A percentile compares a stretch with the other conserved stretches of the same genome.
These are phyloP conservation scores for Talaromyces sp. DNA, from an alignment of 2,329 filamentous ascomycete species.

Conservation along the genomic window DNA sequence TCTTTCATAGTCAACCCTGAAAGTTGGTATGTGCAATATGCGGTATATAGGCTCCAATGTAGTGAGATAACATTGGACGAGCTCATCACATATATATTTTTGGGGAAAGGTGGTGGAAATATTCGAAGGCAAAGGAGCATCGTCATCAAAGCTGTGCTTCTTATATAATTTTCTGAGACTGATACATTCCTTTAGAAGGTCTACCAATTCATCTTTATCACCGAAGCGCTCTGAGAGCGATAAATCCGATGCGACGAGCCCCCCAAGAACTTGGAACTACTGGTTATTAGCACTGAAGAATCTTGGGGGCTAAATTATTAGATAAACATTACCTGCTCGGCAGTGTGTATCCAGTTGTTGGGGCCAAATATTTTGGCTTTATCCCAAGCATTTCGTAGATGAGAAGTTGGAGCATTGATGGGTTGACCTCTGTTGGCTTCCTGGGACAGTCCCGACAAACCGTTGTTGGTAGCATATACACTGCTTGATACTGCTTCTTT, in stretches of 20 bases:
- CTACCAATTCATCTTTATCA: not conserved
- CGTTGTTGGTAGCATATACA: not conserved
- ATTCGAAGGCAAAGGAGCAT: conserved; percentile 12
- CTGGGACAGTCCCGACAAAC: not conserved
- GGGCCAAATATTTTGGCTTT: conserved; percentile 12
- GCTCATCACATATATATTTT: conserved; percentile 10
- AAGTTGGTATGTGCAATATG: conserved; percentile 40
- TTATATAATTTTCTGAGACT: conserved; percentile 1
- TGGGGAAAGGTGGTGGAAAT: conserved; percentile 8
- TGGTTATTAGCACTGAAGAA: not conserved
- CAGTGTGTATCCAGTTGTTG: conserved; percentile 13
- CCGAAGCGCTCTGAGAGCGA: not conserved
- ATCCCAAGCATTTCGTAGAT: not conserved
- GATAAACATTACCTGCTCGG: not conserved
- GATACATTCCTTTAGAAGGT: not conserved
- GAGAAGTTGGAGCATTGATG: not conserved
- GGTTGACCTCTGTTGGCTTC: not conserved
- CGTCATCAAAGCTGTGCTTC: conserved; percentile 1
- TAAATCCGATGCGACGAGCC: conserved; percentile 4
- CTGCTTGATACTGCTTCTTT: not conserved
- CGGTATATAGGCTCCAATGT: conserved; percentile 39
- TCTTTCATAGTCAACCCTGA: conserved; percentile 35
- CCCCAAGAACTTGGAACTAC: conserved; percentile 15
- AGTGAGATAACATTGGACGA: conserved; percentile 38
- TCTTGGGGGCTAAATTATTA: not conserved